Conservation (phyloP, 2,329 filamentous ascomycete genomes). For the Colletotrichum simmondsii region DNA sequence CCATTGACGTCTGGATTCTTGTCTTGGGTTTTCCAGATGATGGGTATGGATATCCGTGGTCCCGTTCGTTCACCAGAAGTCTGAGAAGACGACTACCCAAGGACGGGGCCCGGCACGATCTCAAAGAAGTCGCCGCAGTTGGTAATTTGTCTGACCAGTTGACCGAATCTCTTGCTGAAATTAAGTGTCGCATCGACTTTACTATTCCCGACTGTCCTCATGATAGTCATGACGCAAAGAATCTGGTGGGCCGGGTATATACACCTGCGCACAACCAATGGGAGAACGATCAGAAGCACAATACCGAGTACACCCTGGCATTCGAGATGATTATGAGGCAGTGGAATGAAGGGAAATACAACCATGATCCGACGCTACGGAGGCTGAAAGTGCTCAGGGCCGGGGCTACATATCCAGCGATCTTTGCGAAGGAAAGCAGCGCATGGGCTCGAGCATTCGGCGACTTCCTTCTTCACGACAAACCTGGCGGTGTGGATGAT, state of each 20-base stretch:
- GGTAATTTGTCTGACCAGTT: no score
- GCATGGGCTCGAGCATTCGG: not conserved
- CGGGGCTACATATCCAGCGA: not conserved
- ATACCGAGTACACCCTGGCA: not conserved
- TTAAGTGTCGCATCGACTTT: not conserved
- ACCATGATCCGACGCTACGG: rapidly evolving
- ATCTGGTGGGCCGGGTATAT: not conserved
- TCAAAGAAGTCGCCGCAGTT: no score
- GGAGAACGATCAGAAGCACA: not conserved
- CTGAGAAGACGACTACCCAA: not conserved
- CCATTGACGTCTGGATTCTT: not conserved
- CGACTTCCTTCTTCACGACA: not conserved
- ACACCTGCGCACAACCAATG: rapidly evolving
- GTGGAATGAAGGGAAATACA: not conserved
- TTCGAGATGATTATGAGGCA: not conserved
- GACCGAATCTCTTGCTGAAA: not conserved
- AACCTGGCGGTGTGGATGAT: not conserved
- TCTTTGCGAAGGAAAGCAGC: not conserved
- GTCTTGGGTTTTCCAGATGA: not conserved
- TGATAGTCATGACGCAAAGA: rapidly evolving
- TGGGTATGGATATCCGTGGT: not conserved
- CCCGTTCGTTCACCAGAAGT: rapidly evolving
- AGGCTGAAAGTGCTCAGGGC: not conserved
- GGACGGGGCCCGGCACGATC: no score
- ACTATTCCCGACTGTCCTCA: not conserved